Evolutionary conservation across 768 basidiomycete genomes (phyloP), one percentile per base, ranked within the genome.

Genomic region (Lactarius sanguifluus): DNA sequence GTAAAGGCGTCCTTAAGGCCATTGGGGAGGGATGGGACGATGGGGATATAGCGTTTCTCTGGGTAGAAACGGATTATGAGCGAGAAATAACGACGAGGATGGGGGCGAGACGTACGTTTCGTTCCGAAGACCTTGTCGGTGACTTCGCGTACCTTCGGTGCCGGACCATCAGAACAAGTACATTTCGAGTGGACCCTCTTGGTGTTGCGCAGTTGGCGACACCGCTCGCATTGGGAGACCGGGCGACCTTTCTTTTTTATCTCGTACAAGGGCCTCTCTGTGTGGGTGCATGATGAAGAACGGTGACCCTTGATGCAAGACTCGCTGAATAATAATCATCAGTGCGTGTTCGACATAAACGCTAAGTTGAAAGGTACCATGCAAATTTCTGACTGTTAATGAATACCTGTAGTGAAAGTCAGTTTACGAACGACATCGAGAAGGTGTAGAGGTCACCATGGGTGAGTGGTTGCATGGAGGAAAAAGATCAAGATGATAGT

Each of bases 21-120:
- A 25, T 71, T 71, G 25, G 70, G 70, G 23, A 71, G 57, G 8
- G 70, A 62, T 5, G 70, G 70, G 25, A 69, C 64, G 38, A 71
- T 71, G 25, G 70, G 70, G 28, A 71, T 71, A 56, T 71, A 71
- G 34, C 70, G 70, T 52, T 71, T 71, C 62, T 71, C 70, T 71
- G 62, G 23, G 20, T 16, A 41, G 52, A 41, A 5, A 23, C 10
- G 12, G 54, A 47, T 25, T 25, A 62, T 69, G 47, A 45, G 60
- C 25, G 23, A 38, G n/a, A 16, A n/a, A 28, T 52, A 38, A 36
- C 6, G 3, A 1, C 10, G 13, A 18, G 57, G 43, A 23, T 36
- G 47, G 32, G n/a, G 15, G 43, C n/a, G 58, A 40, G n/a, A 43
- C 68, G 6, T 40, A 71, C 70, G 70, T 55, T 71, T 71, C n/a